Evolutionary conservation across 1,139 yeast genomes (phyloP).

Genomic region (Arxiozyma bovina): DNA sequence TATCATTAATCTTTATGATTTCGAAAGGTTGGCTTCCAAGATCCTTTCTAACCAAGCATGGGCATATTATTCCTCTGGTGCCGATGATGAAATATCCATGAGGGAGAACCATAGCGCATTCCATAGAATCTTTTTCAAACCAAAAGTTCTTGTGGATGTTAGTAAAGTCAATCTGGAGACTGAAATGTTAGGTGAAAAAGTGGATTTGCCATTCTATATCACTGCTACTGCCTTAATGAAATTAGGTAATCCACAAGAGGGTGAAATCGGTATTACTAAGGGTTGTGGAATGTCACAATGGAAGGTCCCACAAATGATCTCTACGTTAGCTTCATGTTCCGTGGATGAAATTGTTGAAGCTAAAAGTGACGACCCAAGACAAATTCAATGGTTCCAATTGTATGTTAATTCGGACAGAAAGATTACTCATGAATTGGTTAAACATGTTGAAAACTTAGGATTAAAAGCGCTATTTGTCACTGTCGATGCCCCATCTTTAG

Average conservation of each 20-base stretch:
- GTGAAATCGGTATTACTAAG: slow-evolving; percentile 68
- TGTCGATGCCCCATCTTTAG: slow-evolving; percentile 91
- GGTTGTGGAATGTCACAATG: slow-evolving; percentile 58
- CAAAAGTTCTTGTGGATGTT: slow-evolving; percentile 61
- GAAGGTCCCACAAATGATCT: slow-evolving; percentile 69
- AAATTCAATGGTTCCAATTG: slow-evolving; percentile 76
- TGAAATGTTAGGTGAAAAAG: slow-evolving; percentile 43
- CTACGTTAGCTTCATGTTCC: slow-evolving; percentile 69
- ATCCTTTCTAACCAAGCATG: slow-evolving; percentile 72
- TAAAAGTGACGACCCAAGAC: slow-evolving; percentile 38
- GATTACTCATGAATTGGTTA: slow-evolving; percentile 50
- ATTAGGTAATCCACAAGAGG: slow-evolving; percentile 67
- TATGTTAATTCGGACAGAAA: slow-evolving; percentile 71
- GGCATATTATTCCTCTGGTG: slow-evolving; percentile 87
- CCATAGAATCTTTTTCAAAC: slow-evolving; percentile 79
- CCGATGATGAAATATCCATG: slow-evolving; percentile 84
- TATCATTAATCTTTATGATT: slow-evolving; percentile 33
- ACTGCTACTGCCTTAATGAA: slow-evolving; percentile 77
- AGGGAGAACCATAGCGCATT: slow-evolving; percentile 86
- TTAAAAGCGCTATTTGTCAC: slow-evolving; percentile 75
- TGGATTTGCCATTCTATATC: slow-evolving; percentile 62
- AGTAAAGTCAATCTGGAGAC: slow-evolving; percentile 45
- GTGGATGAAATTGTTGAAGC: slow-evolving; percentile 62
- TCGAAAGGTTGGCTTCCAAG: slow-evolving; percentile 75
- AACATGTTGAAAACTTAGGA: slow-evolving; percentile 68